Evolutionary conservation across 257 asterid species (phyloP).

Genomic region (Ligustrum vulgare): DNA sequence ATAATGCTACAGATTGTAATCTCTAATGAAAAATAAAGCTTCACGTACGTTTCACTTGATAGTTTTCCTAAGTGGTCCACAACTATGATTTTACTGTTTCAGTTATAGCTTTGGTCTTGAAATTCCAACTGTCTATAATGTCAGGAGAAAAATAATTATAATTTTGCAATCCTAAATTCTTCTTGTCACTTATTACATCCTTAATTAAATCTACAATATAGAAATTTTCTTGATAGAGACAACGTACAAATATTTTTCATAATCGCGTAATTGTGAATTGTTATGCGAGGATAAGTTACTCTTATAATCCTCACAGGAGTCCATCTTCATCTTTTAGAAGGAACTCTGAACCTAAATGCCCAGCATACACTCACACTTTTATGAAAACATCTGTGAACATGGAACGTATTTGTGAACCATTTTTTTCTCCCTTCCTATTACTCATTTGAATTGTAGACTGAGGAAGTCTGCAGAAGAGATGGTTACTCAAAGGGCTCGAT

Average conservation of each 20-base stretch:
- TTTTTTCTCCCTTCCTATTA: not conserved
- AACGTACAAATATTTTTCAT: not conserved
- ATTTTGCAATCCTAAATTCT: not conserved
- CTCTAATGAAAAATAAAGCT: not conserved
- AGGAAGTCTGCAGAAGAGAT: slow-evolving; percentile 48
- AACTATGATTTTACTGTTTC: not conserved
- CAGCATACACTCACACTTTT: slow-evolving; percentile 8
- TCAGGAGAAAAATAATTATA: not conserved
- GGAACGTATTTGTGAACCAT: slow-evolving; percentile 2
- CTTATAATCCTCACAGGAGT: not conserved
- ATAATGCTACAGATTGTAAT: not conserved
- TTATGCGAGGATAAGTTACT: not conserved
- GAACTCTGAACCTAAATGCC: not conserved
- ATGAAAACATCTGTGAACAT: not conserved
- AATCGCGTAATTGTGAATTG: not conserved
- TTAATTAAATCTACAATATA: not conserved
- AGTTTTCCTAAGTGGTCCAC: not conserved
- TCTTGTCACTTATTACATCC: not conserved
- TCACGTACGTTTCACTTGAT: not conserved
- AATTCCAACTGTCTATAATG: not conserved
- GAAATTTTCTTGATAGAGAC: not conserved
- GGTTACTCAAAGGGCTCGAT: slow-evolving; percentile 40
- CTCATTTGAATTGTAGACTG: slow-evolving; percentile 34
- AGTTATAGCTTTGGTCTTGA: not conserved
- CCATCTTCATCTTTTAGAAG: slow-evolving; percentile 11